Evolutionary conservation across 345 rosid genomes (phyloP).

Genomic region (Schrenkiella parvula): DNA sequence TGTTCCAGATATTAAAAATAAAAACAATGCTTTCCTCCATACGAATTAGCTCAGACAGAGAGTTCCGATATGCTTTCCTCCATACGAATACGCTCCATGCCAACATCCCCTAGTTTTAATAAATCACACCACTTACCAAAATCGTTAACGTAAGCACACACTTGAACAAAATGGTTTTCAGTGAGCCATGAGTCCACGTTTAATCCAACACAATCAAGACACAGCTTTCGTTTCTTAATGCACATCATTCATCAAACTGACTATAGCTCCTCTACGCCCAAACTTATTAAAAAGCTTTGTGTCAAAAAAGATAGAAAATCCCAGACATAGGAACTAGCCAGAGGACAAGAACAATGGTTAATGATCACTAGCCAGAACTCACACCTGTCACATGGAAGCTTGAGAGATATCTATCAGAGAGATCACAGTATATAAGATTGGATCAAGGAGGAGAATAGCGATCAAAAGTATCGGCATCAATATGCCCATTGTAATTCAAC

Average conservation of each 20-base stretch:
- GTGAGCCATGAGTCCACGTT: background rate
- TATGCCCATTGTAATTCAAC: background rate
- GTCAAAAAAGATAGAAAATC: background rate
- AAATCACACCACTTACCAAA: conserved; percentile 15
- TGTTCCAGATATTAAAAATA: too few species aligned
- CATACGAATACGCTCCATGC: background rate
- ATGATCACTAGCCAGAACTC: conserved; percentile 4
- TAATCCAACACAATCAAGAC: background rate
- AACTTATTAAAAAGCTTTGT: background rate
- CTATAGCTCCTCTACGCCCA: too few species aligned
- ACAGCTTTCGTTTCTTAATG: background rate
- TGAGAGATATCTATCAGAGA: conserved; percentile 25
- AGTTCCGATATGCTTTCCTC: too few species aligned
- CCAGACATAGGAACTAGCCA: background rate
- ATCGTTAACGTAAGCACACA: background rate
- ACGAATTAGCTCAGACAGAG: too few species aligned
- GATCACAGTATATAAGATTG: background rate
- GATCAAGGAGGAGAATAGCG: background rate
- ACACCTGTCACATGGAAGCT: conserved; percentile 48
- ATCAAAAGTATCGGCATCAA: background rate
- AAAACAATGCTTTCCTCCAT: too few species aligned
- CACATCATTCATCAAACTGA: too few species aligned
- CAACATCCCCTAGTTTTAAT: conserved; percentile 1
- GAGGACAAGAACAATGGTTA: background rate
- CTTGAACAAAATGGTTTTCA: background rate